Evolutionary conservation across 768 basidiomycete genomes (phyloP).

Genomic region (Russula earlei): DNA sequence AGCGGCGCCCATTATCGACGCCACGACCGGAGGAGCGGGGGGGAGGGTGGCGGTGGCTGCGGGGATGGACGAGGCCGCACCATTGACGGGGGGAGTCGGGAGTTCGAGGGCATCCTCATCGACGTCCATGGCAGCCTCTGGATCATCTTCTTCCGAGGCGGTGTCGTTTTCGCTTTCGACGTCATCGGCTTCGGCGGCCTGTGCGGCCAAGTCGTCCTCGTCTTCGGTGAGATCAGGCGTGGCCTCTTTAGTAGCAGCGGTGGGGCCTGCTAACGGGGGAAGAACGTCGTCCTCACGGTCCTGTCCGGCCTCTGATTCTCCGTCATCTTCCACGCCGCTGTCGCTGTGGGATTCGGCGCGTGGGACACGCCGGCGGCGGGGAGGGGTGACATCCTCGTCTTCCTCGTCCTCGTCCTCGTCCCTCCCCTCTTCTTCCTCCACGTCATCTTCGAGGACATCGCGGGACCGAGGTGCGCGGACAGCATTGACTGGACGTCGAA

Average conservation of each 20-base stretch:
- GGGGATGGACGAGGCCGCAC: constrained; percentile 16
- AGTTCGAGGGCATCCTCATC: constrained; percentile 25
- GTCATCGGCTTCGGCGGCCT: constrained; percentile 19
- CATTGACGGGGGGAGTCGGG: constrained; percentile 7
- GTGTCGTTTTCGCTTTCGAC: constrained; percentile 19
- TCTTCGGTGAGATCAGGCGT: constrained; percentile 28
- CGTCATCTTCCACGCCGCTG: constrained; percentile 20
- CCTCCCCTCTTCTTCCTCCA: constrained; percentile 22
- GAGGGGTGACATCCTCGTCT: constrained; percentile 18
- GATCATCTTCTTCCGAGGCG: constrained; percentile 23
- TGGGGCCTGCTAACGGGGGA: constrained; percentile 18
- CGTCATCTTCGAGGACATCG: constrained; percentile 17
- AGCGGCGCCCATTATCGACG: constrained; percentile 9
- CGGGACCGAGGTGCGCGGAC: constrained; percentile 16
- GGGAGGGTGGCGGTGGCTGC: constrained; percentile 18
- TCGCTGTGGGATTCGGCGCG: constrained; percentile 14
- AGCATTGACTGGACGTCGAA: constrained; percentile 16
- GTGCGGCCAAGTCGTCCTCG: constrained; percentile 28
- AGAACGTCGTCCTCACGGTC: constrained; percentile 34
- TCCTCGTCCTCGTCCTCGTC: constrained; percentile 18
- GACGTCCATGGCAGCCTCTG: constrained; percentile 25
- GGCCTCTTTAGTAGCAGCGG: constrained; percentile 16
- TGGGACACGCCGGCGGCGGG: constrained; percentile 10
- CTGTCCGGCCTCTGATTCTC: constrained; percentile 18
- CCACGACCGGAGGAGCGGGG: constrained; percentile 1